Percentiles rank a stretch among this genome's conserved stretches.
Conservation (phyloP, 108 stramenopile species). For the Asterionellopsis glacialis region DNA sequence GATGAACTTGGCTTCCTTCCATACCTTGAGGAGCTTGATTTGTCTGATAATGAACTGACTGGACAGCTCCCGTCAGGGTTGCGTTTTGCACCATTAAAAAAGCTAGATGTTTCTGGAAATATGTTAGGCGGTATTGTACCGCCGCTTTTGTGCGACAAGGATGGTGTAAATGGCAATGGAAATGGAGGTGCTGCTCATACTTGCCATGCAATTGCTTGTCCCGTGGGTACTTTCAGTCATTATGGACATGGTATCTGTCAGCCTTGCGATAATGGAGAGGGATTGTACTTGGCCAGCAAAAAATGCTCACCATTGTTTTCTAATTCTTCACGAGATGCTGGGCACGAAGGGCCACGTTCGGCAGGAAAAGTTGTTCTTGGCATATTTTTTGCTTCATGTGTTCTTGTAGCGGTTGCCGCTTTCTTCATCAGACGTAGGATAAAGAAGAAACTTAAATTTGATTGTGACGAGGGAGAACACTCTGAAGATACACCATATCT, state of each 20-base stretch:
- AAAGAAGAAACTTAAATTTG: too few species aligned
- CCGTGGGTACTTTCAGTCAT: constrained; percentile 26
- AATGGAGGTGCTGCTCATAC: constrained; percentile 16
- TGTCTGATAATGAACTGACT: constrained; percentile 42
- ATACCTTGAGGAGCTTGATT: constrained; percentile 38
- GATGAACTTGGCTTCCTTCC: constrained; percentile 39
- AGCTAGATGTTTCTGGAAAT: constrained; percentile 49
- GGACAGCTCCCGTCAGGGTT: constrained; percentile 51
- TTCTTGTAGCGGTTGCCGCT: too few species aligned
- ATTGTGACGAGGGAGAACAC: too few species aligned
- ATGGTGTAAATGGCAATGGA: constrained; percentile 51
- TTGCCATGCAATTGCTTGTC: constrained; percentile 47
- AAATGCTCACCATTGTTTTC: too few species aligned
- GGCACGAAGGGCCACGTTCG: too few species aligned
- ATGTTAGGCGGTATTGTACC: constrained; percentile 43
- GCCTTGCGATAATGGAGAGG: neutral
- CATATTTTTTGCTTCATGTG: too few species aligned
- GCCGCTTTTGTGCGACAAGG: constrained; percentile 39
- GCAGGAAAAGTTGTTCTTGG: too few species aligned
- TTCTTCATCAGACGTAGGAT: too few species aligned
- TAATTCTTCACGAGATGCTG: too few species aligned
- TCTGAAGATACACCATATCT: too few species aligned
- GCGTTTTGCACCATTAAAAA: constrained; percentile 41
- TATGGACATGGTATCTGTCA: neutral
- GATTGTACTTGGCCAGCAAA: too few species aligned